Percentiles rank a stretch among this genome's conserved stretches.
These are phyloP conservation scores for Phytopythium vexans DNA, from an alignment of 352 stramenopile genomes.

Conservation along the genomic window DNA sequence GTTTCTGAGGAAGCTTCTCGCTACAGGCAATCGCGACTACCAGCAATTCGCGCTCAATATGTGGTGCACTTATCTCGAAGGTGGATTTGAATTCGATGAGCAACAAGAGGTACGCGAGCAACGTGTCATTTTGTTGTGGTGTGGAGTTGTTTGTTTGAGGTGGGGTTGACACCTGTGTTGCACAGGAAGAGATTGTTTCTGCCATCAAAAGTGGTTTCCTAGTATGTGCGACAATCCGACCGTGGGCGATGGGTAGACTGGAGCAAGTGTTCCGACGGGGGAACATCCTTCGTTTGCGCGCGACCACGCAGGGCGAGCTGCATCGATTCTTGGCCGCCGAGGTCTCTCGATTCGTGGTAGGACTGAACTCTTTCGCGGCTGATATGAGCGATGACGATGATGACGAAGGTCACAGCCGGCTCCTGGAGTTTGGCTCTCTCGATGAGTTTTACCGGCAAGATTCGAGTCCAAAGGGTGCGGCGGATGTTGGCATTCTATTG, in stretches of 20 bases:
- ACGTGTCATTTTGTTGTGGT: neutral
- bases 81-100: slow-evolving; percentile 35
- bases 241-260: slow-evolving; percentile 45
- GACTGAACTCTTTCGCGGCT: too few species aligned
- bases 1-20: slow-evolving; percentile 74
- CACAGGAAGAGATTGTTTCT: slow-evolving; percentile 52
- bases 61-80: slow-evolving; percentile 68
- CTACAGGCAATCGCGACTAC: slow-evolving; percentile 33
- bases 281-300: slow-evolving; percentile 16
- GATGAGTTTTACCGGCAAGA: slow-evolving; percentile 52
- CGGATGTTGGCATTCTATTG: slow-evolving; percentile 34
- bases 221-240: slow-evolving; percentile 28
- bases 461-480: slow-evolving; percentile 39
- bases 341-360: slow-evolving; percentile 33
- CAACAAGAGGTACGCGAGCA: slow-evolving; percentile 57
- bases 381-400: slow-evolving; percentile 18
- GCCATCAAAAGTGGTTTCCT: slow-evolving; percentile 47
- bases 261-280: slow-evolving; percentile 26
- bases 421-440: slow-evolving; percentile 38
- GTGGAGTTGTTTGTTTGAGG: neutral
- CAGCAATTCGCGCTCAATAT: slow-evolving; percentile 63
- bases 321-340: slow-evolving; percentile 34
- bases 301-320: slow-evolving; percentile 40
- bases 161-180: slow-evolving; percentile 1
- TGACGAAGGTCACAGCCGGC: slow-evolving; percentile 12